phyloP scores from a whole-genome alignment of 2,329 filamentous ascomycete genomes.

The Fusarium sp. region DNA sequence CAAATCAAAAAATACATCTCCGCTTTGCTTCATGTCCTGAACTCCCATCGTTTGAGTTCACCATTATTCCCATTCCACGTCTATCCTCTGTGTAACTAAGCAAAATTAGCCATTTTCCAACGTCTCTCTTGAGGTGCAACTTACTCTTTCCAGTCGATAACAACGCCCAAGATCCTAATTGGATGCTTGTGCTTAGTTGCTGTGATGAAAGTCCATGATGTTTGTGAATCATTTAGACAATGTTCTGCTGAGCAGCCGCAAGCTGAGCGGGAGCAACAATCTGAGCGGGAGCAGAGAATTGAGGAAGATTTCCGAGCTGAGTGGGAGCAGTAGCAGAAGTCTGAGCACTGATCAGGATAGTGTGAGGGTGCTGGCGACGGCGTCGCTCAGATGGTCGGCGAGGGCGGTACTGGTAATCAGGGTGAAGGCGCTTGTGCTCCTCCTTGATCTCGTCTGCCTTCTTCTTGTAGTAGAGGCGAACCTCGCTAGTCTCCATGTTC shows the following conservation, averaged over 20 bases:
- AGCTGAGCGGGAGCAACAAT: background rate
- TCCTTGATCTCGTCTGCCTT: constrained; percentile 49
- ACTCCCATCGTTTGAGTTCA: background rate
- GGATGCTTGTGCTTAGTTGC: background rate
- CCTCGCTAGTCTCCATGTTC: constrained; percentile 49
- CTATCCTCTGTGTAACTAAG: background rate
- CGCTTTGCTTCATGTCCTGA: background rate
- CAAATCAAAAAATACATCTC: background rate
- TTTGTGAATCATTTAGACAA: background rate
- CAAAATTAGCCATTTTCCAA: background rate
- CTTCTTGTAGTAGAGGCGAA: constrained; percentile 48
- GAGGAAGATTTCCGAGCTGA: background rate
- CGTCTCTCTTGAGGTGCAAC: background rate
- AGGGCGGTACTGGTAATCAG: constrained; percentile 53
- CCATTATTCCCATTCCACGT: no score
- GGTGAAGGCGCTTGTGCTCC: constrained; percentile 47
- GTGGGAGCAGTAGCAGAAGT: background rate
- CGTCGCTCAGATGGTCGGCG: constrained; percentile 41
- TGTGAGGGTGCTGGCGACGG: constrained; percentile 19
- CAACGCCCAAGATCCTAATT: background rate
- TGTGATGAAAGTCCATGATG: background rate
- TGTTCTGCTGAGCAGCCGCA: background rate
- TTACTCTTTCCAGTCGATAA: background rate
- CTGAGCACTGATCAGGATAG: background rate
- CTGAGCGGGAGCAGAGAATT: background rate